Base-by-base conservation (phyloP, 192 early-diverging fungal species). In the Radiomyces spectabilis region DNA sequence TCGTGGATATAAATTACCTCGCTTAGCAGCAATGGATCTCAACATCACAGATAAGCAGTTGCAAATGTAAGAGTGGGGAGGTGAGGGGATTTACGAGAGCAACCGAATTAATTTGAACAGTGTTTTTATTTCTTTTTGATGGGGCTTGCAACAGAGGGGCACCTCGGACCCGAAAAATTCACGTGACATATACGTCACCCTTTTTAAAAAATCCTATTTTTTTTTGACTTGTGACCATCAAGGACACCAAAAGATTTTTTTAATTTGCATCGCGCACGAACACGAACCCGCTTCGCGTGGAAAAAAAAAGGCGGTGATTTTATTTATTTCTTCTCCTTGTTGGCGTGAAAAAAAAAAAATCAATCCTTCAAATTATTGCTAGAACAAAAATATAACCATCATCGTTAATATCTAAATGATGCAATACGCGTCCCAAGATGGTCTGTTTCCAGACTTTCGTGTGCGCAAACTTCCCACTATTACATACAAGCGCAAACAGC, bases 21-120 rank as follows among this genome's bases (percentile, higher is more conserved):
- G 62, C 55, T 64, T 64, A 10, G 49, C 22, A 53, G 62, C 41
- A 32, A 64, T 22, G 34, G 62, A 56, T 43, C 62, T 50, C 55
- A 64, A 64, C 62, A 64, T 64, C 32, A 43, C 61, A 35, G 39
- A 56, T 45, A 63, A 57, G 40, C 24, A 30, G n/a, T 19, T 42
- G 41, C 5, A 48, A 22, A 27, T 25, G 15, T 21, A 41, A 55
- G 53, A 55, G 53, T 44, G 53, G 51, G 49, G 55, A 32, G 55
- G 47, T 45, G 47, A 38, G 47, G 33, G 30, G 15, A 51, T 51
- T 39, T 13, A 37, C 40, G 37, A 31, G 47, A 59, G 24, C 29
- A 10, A 10, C 22, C 42, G 6, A 35, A 35, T 8, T 8, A 13
- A 35, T 8, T 35, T 35, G 33, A 35, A 35, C 5, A 13, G 5